Evolutionary conservation across 139 green algal genomes (phyloP).

Genomic region (Yamagishiella unicocca): DNA sequence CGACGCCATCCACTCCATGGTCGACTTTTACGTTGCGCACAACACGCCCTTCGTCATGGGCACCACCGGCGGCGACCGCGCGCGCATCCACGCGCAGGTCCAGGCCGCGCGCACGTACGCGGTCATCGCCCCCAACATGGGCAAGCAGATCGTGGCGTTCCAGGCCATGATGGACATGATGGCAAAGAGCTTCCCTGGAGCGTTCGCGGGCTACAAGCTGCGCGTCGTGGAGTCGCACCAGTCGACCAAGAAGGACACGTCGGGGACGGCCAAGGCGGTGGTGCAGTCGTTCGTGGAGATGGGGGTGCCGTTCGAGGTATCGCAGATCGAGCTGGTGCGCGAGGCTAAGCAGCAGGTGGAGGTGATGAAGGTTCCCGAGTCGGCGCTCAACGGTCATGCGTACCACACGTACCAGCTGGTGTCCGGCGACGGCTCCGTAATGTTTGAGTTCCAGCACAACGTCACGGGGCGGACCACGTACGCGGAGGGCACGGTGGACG

Average conservation of each 20-base stretch:
- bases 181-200: conserved; percentile 93
- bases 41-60: conserved; percentile 98
- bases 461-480: conserved; percentile 90
- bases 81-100: conserved; percentile 73
- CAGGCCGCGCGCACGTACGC: conserved; percentile 78
- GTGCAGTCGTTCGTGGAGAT: conserved; percentile 91
- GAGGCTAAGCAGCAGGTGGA: conserved; percentile 75
- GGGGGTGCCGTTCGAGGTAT: conserved; percentile 83
- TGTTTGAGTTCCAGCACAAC: conserved; percentile 99
- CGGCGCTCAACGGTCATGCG: conserved; percentile 86
- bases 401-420: conserved; percentile 98
- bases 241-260: conserved; percentile 96
- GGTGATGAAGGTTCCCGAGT: conserved; percentile 56
- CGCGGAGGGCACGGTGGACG: conserved; percentile 97
- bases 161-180: conserved; percentile 94
- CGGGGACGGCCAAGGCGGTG: conserved; percentile 90
- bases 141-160: conserved; percentile 96
- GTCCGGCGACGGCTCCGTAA: conserved; percentile 85
- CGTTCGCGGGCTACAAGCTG: conserved; percentile 94
- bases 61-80: conserved; percentile 96
- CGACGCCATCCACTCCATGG: conserved; percentile 88
- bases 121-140: conserved; percentile 99
- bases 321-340: conserved; percentile 85
- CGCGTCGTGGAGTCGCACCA: conserved; percentile 96
- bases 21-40: conserved; percentile 86